Conservation (phyloP, 1,284 basidiomycete species). For the Tilletia caries region DNA sequence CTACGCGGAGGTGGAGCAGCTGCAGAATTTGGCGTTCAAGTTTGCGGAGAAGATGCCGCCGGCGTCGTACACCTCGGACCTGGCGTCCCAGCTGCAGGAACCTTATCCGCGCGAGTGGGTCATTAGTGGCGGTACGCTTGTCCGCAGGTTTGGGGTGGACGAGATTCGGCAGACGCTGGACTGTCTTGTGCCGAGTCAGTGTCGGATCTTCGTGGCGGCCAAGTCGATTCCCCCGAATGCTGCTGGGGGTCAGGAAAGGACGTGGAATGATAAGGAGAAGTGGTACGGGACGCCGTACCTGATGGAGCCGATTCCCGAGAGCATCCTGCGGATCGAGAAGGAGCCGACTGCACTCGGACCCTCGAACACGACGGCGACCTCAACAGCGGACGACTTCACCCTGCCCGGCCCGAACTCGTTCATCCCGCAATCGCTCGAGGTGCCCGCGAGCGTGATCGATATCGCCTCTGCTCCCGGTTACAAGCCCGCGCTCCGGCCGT, state of each 20-base stretch:
- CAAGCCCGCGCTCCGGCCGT: constrained; percentile 43
- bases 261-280: constrained; percentile 44
- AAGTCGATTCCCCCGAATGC: constrained; percentile 54
- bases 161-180: constrained; percentile 68
- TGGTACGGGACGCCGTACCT: constrained; percentile 54
- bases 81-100: constrained; percentile 73
- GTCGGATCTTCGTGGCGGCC: constrained; percentile 75
- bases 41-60: constrained; percentile 82
- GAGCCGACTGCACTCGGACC: neutral
- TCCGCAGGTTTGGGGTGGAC: constrained; percentile 72
- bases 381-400: constrained; percentile 32
- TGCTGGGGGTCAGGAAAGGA: constrained; percentile 25
- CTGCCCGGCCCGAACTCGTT: constrained; percentile 50
- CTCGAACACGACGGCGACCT: neutral
- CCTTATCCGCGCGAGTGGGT: constrained; percentile 76
- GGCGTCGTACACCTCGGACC: constrained; percentile 73
- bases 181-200: constrained; percentile 63
- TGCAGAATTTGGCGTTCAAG: constrained; percentile 75
- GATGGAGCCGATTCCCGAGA: constrained; percentile 20
- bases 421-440: constrained; percentile 47
- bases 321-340: neutral
- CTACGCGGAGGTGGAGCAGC: constrained; percentile 73
- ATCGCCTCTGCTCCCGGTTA: neutral
- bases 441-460: constrained; percentile 17
- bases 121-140: constrained; percentile 70